phyloP scores from a whole-genome alignment of 2,329 filamentous ascomycete species.

The Aschersonia sp. region DNA sequence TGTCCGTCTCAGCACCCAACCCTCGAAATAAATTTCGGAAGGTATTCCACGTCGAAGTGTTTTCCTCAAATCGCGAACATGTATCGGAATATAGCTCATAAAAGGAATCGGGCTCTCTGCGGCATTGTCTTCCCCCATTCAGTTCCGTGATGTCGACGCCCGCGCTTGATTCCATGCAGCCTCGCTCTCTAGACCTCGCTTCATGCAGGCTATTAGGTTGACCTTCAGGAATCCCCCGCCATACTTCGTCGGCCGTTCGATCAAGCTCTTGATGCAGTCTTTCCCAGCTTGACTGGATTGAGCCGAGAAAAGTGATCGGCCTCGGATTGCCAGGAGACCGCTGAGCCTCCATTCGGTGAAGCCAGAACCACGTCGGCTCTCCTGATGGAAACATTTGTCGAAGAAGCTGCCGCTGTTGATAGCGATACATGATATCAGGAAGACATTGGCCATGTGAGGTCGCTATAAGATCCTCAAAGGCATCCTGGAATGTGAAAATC shows the following conservation, averaged over 20 bases:
- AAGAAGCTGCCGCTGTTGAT: constrained; percentile 21
- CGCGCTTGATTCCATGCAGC: too few species aligned
- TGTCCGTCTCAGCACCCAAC: constrained; percentile 11
- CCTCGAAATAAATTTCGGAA: constrained; percentile 16
- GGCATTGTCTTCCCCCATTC: background rate
- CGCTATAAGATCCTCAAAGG: constrained; percentile 42
- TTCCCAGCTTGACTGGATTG: constrained; percentile 11
- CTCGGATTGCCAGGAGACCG: constrained; percentile 20
- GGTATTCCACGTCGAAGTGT: constrained; percentile 23
- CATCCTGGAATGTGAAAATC: constrained; percentile 38
- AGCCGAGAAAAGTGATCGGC: constrained; percentile 6
- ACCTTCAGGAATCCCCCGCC: constrained; percentile 8
- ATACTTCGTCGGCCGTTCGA: constrained; percentile 12
- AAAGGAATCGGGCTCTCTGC: constrained; percentile 16
- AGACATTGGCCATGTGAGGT: constrained; percentile 27
- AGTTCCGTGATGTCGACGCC: too few species aligned
- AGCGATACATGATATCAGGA: constrained; percentile 20
- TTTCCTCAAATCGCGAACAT: constrained; percentile 20
- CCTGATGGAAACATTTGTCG: constrained; percentile 22
- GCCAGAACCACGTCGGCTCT: constrained; percentile 27
- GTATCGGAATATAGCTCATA: constrained; percentile 26
- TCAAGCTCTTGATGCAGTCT: constrained; percentile 17
- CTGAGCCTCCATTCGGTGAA: constrained; percentile 20
- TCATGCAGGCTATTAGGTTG: constrained; percentile 5
- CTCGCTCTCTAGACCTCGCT: constrained; percentile 2